Evolutionary conservation across 2,329 filamentous ascomycete genomes (phyloP).

Genomic region (Cladosporium sp.): DNA sequence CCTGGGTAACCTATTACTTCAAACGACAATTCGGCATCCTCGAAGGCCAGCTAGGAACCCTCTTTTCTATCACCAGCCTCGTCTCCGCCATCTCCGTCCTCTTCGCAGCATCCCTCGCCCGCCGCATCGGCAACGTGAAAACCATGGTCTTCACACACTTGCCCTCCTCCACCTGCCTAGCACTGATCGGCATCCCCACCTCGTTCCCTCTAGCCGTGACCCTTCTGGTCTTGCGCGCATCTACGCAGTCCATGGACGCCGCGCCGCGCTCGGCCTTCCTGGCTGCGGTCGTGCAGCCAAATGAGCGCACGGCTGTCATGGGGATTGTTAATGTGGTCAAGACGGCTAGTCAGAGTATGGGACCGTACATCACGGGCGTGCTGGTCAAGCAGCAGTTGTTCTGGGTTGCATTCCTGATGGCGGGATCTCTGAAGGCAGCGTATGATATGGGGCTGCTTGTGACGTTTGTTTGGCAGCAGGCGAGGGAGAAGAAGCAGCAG

Average conservation of each 20-base stretch:
- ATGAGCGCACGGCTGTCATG: slow-evolving; percentile 68
- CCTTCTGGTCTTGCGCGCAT: slow-evolving; percentile 60
- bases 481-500: not conserved
- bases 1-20: slow-evolving; percentile 51
- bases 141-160: slow-evolving; percentile 66
- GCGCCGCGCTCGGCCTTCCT: slow-evolving; percentile 68
- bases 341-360: slow-evolving; percentile 58
- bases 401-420: slow-evolving; percentile 60
- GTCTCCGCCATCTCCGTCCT: slow-evolving; percentile 40
- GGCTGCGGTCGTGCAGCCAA: slow-evolving; percentile 58
- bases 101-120: slow-evolving; percentile 59
- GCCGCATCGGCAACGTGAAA: slow-evolving; percentile 55
- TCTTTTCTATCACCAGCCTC: slow-evolving; percentile 47
- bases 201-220: slow-evolving; percentile 52
- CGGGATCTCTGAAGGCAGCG: slow-evolving; percentile 59
- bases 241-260: slow-evolving; percentile 64
- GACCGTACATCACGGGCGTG: slow-evolving; percentile 61
- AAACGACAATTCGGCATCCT: slow-evolving; percentile 49
- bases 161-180: slow-evolving; percentile 62
- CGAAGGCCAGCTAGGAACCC: slow-evolving; percentile 49
- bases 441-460: slow-evolving; percentile 32
- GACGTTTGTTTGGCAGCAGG: slow-evolving; percentile 23
- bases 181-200: slow-evolving; percentile 55
- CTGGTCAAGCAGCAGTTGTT: slow-evolving; percentile 54
- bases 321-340: slow-evolving; percentile 67